A percentile compares a stretch with the other conserved stretches of the same genome.
Conservation (phyloP, 2,329 filamentous ascomycete genomes). For the Fusarium sarcochroum region DNA sequence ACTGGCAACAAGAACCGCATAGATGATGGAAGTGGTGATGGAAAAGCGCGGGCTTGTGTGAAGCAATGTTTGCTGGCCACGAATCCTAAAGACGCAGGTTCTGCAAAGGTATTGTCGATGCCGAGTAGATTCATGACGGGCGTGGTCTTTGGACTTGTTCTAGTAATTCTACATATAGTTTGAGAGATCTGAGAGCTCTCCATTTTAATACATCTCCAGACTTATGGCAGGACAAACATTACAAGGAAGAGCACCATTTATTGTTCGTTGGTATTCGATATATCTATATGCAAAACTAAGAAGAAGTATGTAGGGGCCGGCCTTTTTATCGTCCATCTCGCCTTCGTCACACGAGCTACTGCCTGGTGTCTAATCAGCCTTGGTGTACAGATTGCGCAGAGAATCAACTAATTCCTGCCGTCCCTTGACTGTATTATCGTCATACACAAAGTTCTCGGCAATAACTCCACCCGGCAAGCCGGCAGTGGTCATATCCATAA, state of each 20-base stretch:
- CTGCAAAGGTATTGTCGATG: not conserved
- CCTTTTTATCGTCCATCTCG: no score
- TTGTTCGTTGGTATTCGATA: no score
- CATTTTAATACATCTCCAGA: no score
- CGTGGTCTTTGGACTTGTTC: slow-evolving; percentile 1
- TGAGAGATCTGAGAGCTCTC: not conserved
- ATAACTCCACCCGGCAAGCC: slow-evolving; percentile 47
- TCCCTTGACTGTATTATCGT: slow-evolving; percentile 45
- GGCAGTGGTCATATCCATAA: slow-evolving; percentile 50
- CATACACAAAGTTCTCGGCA: slow-evolving; percentile 42
- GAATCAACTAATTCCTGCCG: slow-evolving; percentile 46
- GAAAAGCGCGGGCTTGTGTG: slow-evolving; percentile 30
- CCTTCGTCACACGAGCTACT: no score
- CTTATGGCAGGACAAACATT: no score
- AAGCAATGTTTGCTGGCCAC: slow-evolving; percentile 36
- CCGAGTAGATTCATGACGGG: not conserved
- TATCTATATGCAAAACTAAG: no score
- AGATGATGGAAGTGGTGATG: slow-evolving; percentile 27
- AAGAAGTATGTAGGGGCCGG: no score
- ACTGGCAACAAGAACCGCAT: slow-evolving; percentile 27
- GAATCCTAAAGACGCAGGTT: slow-evolving; percentile 20
- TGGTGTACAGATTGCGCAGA: slow-evolving; percentile 34
- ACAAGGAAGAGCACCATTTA: no score
- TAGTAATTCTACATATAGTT: not conserved
- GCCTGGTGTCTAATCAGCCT: not conserved